phyloP scores from a whole-genome alignment of 2,329 filamentous ascomycete genomes.

The Cadophora gregata region DNA sequence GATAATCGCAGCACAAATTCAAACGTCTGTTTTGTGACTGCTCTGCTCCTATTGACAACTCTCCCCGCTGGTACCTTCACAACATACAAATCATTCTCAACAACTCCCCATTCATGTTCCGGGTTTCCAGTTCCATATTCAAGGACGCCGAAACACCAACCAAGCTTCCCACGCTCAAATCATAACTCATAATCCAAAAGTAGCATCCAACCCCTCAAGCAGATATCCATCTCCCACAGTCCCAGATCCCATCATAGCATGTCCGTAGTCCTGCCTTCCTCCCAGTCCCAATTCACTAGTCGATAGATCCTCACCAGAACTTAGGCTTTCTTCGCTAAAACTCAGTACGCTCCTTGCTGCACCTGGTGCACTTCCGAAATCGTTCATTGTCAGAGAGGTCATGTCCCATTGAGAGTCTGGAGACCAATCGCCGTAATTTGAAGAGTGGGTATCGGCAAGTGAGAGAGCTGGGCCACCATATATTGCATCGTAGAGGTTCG shows the following conservation, averaged over 20 bases:
- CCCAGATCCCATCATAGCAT: conserved; percentile 26
- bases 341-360: conserved; percentile 61
- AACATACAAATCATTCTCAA: not conserved
- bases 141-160: not conserved
- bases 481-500: conserved; percentile 85
- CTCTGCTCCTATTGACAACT: conserved; percentile 10
- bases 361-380: conserved; percentile 41
- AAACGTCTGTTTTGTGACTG: not conserved
- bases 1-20: no score
- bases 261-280: conserved; percentile 30
- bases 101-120: not conserved
- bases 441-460: conserved; percentile 32
- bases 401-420: conserved; percentile 58
- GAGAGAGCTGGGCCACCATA: conserved; percentile 67
- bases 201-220: conserved; percentile 47
- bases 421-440: conserved; percentile 55
- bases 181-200: conserved; percentile 47
- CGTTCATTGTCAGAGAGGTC: conserved; percentile 49
- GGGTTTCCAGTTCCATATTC: not conserved
- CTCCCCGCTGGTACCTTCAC: not conserved
- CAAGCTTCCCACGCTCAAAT: not conserved
- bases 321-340: conserved; percentile 65
- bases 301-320: conserved; percentile 53
- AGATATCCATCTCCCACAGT: conserved; percentile 31
- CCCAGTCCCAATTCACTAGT: conserved; percentile 37